Evolutionary conservation across 2,329 filamentous ascomycete genomes (phyloP).

Genomic region (Fusarium torulosum): DNA sequence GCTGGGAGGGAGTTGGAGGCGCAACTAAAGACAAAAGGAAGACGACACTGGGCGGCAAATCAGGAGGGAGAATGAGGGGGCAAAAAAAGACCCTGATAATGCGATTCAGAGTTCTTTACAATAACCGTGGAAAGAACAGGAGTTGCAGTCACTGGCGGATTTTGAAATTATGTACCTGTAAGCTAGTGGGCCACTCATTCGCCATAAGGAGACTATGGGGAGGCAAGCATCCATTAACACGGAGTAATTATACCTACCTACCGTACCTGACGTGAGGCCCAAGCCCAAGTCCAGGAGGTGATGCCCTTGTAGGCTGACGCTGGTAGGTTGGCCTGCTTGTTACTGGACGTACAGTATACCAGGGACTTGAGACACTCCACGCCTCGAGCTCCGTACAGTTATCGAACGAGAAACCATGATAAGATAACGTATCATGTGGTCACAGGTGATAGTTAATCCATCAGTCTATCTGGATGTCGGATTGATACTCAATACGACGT

Average conservation of each 20-base stretch:
- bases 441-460: conserved; percentile 9
- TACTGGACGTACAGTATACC: conserved; percentile 9
- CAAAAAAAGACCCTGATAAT: conserved; percentile 3
- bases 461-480: background rate
- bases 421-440: conserved; percentile 15
- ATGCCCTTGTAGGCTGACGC: conserved; percentile 19
- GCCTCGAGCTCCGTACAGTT: conserved; percentile 31
- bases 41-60: conserved; percentile 33
- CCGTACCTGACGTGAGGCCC: conserved; percentile 16
- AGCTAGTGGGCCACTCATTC: conserved; percentile 37
- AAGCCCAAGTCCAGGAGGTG: conserved; percentile 33
- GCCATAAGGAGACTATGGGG: conserved; percentile 26
- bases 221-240: conserved; percentile 25
- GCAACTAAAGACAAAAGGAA: conserved; percentile 20
- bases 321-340: background rate
- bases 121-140: conserved; percentile 11
- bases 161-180: conserved; percentile 41
- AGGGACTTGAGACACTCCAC: conserved; percentile 38
- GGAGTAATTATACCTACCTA: conserved; percentile 36
- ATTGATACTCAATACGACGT: conserved; percentile 22
- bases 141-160: conserved; percentile 14
- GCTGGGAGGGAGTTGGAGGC: conserved; percentile 35
- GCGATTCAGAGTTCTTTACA: conserved; percentile 20
- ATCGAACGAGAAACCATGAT: conserved; percentile 32
- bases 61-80: conserved; percentile 24